These are phyloP conservation scores for Sorghum bicolor DNA, from an alignment of 176 grass and related monocot genomes.

Conservation along the genomic window DNA sequence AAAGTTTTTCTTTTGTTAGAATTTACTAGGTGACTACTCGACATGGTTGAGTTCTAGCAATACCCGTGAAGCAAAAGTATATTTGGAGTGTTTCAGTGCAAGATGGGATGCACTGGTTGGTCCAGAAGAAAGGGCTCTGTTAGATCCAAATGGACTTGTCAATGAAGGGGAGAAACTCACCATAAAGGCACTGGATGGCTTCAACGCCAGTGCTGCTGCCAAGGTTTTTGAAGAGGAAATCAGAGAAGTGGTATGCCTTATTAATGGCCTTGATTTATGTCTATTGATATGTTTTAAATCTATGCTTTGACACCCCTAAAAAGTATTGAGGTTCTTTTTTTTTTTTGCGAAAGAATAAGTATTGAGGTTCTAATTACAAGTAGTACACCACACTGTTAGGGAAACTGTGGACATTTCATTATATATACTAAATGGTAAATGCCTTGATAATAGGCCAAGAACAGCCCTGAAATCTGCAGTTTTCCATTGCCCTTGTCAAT, in stretches of 20 bases:
- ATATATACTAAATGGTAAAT: neutral
- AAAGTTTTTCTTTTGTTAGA: constrained; percentile 44
- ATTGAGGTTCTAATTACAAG: neutral
- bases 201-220: constrained; percentile 67
- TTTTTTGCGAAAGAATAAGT: too few species aligned
- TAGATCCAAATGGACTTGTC: constrained; percentile 45
- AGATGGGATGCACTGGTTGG: constrained; percentile 49
- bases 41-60: constrained; percentile 75
- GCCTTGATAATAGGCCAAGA: neutral
- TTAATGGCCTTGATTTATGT: constrained; percentile 2
- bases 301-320: neutral
- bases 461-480: neutral
- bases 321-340: neutral
- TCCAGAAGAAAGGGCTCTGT: constrained; percentile 35
- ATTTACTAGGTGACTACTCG: constrained; percentile 67
- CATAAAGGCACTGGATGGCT: constrained; percentile 55
- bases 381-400: neutral
- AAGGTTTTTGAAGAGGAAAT: constrained; percentile 93
- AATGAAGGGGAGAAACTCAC: constrained; percentile 47
- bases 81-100: constrained; percentile 61
- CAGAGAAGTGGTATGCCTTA: constrained; percentile 72
- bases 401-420: neutral
- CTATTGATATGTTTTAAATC: constrained; percentile 17
- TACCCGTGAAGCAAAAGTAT: constrained; percentile 68
- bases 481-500: neutral